A percentile compares a stretch with the other conserved stretches of the same genome.
Conservation (phyloP, 2,329 filamentous ascomycete genomes). For the Paecilomyces formosus region DNA sequence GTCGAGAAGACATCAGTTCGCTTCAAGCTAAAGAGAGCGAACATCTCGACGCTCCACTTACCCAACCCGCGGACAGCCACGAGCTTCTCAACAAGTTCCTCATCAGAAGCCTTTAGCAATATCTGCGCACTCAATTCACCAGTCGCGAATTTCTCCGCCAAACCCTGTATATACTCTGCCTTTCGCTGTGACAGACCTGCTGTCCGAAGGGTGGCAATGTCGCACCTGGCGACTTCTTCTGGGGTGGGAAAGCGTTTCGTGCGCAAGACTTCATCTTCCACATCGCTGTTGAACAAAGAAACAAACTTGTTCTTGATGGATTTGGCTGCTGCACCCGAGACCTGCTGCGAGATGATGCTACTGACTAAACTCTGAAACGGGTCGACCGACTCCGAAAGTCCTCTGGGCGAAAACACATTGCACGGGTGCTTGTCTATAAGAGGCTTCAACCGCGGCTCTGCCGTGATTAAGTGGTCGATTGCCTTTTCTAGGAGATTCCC, state of each 20-base stretch:
- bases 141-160: constrained; percentile 70
- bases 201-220: constrained; percentile 63
- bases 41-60: constrained; percentile 95
- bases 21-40: constrained; percentile 92
- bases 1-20: constrained; percentile 88
- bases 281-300: constrained; percentile 53
- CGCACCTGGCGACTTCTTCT: constrained; percentile 57
- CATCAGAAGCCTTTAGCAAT: constrained; percentile 72
- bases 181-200: constrained; percentile 91
- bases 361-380: constrained; percentile 77
- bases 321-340: constrained; percentile 83
- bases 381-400: constrained; percentile 76
- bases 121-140: constrained; percentile 70
- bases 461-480: constrained; percentile 62
- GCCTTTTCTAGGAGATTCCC: constrained; percentile 68
- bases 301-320: constrained; percentile 85
- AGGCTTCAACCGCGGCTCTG: constrained; percentile 64
- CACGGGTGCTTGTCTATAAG: constrained; percentile 71
- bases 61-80: constrained; percentile 83
- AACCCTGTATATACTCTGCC: constrained; percentile 84
- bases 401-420: constrained; percentile 69
- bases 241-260: constrained; percentile 62
- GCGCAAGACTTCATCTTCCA: constrained; percentile 14
- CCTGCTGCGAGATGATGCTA: constrained; percentile 93
- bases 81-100: constrained; percentile 73